Evolutionary conservation across 1,284 basidiomycete species (phyloP).

Genomic region (Apiotrichum akiyoshidainum): DNA sequence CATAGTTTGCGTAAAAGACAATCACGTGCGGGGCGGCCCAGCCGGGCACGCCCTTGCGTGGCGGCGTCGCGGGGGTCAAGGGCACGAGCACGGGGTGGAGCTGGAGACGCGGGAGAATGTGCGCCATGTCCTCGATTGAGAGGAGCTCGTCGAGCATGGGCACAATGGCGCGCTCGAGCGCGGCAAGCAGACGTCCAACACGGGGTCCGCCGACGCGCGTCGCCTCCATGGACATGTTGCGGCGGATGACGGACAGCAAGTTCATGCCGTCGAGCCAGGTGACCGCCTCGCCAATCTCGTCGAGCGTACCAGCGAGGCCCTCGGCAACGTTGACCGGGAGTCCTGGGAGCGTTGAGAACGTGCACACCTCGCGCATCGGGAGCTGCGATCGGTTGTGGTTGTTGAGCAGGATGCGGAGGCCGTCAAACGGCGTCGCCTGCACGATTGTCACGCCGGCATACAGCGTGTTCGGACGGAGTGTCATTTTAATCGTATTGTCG

Average conservation of each 20-base stretch:
- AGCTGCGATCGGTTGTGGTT: constrained; percentile 48
- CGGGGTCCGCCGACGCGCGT: constrained; percentile 28
- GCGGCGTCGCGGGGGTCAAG: constrained; percentile 31
- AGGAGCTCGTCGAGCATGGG: constrained; percentile 48
- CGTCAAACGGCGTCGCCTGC: constrained; percentile 53
- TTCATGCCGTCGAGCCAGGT: constrained; percentile 46
- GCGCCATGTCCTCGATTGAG: constrained; percentile 42
- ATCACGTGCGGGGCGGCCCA: constrained; percentile 50
- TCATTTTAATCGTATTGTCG: constrained; percentile 39
- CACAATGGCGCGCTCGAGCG: constrained; percentile 44
- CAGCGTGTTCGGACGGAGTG: constrained; percentile 45
- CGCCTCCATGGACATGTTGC: constrained; percentile 33
- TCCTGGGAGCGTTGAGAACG: constrained; percentile 24
- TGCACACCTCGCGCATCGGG: constrained; percentile 49
- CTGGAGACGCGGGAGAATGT: constrained; percentile 44
- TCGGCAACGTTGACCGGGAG: constrained; percentile 15
- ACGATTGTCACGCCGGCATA: constrained; percentile 51
- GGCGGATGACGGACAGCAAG: constrained; percentile 44
- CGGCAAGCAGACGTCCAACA: constrained; percentile 30
- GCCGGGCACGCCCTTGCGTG: constrained; percentile 17
- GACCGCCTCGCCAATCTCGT: constrained; percentile 50
- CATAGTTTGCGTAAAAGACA: constrained; percentile 52
- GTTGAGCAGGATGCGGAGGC: constrained; percentile 50
- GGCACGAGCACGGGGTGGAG: constrained; percentile 46
- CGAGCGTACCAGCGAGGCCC: constrained; percentile 37